Evolutionary conservation across 78 protist genomes (phyloP).

Genomic region (Fonticula alba): DNA sequence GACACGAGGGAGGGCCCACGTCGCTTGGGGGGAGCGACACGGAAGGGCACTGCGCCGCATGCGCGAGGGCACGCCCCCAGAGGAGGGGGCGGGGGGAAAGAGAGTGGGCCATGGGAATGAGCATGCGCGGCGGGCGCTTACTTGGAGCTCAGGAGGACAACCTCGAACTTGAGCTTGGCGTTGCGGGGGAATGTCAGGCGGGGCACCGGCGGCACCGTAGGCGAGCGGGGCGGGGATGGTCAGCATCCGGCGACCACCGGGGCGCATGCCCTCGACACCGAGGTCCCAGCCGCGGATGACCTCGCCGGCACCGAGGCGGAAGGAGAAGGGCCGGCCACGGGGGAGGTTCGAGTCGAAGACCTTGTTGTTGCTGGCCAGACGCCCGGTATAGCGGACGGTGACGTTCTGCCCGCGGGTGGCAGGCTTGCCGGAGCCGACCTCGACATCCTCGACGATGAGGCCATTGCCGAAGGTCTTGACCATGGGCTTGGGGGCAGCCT

Average conservation of each 20-base stretch:
- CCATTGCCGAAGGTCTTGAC: no score
- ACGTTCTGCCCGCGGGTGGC: no score
- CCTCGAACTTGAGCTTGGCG: constrained; percentile 29
- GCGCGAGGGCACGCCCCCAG: no score
- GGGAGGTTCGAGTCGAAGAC: constrained; percentile 4
- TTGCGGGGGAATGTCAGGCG: constrained; percentile 32
- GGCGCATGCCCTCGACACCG: constrained; percentile 21
- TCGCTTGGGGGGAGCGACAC: no score
- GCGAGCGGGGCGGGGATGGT: constrained; percentile 36
- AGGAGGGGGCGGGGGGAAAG: no score
- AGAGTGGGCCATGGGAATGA: no score
- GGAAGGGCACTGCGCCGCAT: no score
- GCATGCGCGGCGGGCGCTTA: background rate
- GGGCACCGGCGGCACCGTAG: constrained; percentile 42
- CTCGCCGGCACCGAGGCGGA: constrained; percentile 10
- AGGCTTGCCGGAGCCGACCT: no score
- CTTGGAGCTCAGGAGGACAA: constrained; percentile 30
- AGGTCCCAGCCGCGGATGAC: constrained; percentile 57
- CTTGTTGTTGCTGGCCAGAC: background rate
- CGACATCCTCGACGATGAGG: no score
- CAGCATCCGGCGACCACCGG: constrained; percentile 48
- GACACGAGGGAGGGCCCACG: no score
- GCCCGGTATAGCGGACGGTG: no score
- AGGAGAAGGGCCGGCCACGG: constrained; percentile 10
- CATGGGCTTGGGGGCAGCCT: no score